These are phyloP conservation scores for Spathaspora hagerdaliae DNA, from an alignment of 805 yeast genomes.

Conservation along the genomic window DNA sequence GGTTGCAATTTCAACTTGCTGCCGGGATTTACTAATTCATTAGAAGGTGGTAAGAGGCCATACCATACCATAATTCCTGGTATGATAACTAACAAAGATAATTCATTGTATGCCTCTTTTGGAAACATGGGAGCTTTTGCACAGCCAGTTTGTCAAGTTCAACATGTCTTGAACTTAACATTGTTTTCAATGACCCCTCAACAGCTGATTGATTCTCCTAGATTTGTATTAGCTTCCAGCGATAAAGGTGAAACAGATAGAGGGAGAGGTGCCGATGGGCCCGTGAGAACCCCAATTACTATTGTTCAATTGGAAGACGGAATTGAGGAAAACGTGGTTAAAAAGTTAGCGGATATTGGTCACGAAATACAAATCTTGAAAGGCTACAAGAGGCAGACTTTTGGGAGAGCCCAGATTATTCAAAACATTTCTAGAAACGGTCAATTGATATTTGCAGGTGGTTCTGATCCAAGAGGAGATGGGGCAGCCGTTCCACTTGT, in stretches of 20 bases:
- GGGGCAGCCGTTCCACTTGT: slow-evolving; percentile 62
- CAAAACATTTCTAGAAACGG: slow-evolving; percentile 41
- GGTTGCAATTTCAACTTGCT: slow-evolving; percentile 71
- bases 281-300: slow-evolving; percentile 56
- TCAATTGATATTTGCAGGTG: slow-evolving; percentile 55
- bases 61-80: slow-evolving; percentile 86
- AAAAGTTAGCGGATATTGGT: slow-evolving; percentile 48
- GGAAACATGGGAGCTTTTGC: slow-evolving; percentile 88
- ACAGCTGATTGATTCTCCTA: slow-evolving; percentile 70
- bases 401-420: slow-evolving; percentile 76
- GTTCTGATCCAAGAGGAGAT: slow-evolving; percentile 82
- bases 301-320: slow-evolving; percentile 65
- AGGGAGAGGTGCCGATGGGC: slow-evolving; percentile 63
- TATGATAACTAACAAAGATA: slow-evolving; percentile 55
- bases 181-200: slow-evolving; percentile 67
- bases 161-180: slow-evolving; percentile 63
- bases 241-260: slow-evolving; percentile 39
- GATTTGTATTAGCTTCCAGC: slow-evolving; percentile 61
- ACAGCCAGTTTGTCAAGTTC: slow-evolving; percentile 84
- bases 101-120: slow-evolving; percentile 56
- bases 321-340: slow-evolving; percentile 42
- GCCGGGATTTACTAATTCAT: slow-evolving; percentile 52
- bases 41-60: slow-evolving; percentile 69
- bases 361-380: slow-evolving; percentile 46
- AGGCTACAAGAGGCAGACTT: slow-evolving; percentile 41